Evolutionary conservation across 2,329 filamentous ascomycete species (phyloP), one percentile per base, ranked within the genome.

Genomic region (Sphaerostilbella broomeana): DNA sequence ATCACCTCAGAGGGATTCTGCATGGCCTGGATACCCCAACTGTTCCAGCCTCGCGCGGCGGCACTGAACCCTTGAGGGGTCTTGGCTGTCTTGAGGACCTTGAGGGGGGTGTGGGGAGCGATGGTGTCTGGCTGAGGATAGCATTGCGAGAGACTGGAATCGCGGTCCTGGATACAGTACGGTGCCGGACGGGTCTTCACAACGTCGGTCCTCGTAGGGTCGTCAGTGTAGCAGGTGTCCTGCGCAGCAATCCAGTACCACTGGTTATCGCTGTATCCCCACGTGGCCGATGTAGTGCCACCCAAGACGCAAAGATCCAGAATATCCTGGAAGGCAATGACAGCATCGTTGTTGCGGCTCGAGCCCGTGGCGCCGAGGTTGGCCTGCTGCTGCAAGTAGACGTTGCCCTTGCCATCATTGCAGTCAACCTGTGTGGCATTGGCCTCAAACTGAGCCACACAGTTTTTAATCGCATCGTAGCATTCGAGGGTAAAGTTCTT

Each of bases 311-410:
- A 44, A 12, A 30, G 15, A 4, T 44, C 38, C 2, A 12, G 6
- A 8, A 42, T 42, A 15, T 33, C 29, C 17, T 42, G 21, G 28
- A 34, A 41, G 6, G 33, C 40, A 13, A 38, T 29, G n/a, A 16
- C 21, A 10, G 27, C 17, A 16, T 42, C 28, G 32, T 26, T 29
- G 19, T 37, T 44, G 8, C 15, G 32, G 18, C 21, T 27, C 5
- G 42, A 16, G 3, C 37, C 37, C 2, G n/a, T 21, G 11, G 31
- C 31, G 31, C 17, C 24, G 11, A 20, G 26, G 8, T 37, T 44
- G 12, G 32, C 28, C 9, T 42, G 38, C 16, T 44, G 42, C 24
- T 44, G 38, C 42, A 44, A 37, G 10, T 18, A 25, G n/a, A 42
- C 15, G 21, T 33, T 33, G 18, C 28, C 28, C 12, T 21, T 25